Conservation (phyloP, 805 yeast species). For the Candida coleopterorum region DNA sequence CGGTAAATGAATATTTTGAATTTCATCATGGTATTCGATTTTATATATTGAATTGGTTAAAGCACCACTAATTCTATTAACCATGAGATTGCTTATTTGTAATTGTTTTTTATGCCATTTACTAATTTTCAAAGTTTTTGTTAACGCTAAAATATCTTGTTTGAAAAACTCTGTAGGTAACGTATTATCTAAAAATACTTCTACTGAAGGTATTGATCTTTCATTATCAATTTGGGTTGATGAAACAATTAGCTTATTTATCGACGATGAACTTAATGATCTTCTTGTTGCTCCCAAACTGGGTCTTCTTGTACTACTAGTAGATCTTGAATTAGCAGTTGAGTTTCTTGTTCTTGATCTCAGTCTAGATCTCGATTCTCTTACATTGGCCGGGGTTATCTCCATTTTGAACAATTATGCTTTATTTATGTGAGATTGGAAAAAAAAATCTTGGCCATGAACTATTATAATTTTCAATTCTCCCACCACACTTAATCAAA, state of each 20-base stretch:
- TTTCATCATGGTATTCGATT: constrained; percentile 49
- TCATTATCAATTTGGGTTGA: constrained; percentile 26
- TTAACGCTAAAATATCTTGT: constrained; percentile 65
- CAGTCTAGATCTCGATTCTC: constrained; percentile 24
- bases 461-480: too few relatives aligned
- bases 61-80: constrained; percentile 83
- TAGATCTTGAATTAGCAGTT: constrained; percentile 30
- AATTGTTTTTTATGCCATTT: constrained; percentile 69
- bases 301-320: constrained; percentile 31
- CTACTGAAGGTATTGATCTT: constrained; percentile 44
- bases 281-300: constrained; percentile 28
- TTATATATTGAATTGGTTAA: constrained; percentile 86
- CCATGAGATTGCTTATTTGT: constrained; percentile 36
- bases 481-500: not conserved
- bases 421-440: too few relatives aligned
- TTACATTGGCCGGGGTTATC: constrained; percentile 10
- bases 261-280: constrained; percentile 30
- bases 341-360: constrained; percentile 30
- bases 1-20: constrained; percentile 41
- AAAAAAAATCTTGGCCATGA: too few relatives aligned
- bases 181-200: constrained; percentile 64
- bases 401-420: constrained; percentile 5
- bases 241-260: constrained; percentile 23
- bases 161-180: constrained; percentile 83
- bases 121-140: constrained; percentile 60